Evolutionary conservation across 176 grass and related monocot species (phyloP).

Genomic region (Bonia amplexicaulis): DNA sequence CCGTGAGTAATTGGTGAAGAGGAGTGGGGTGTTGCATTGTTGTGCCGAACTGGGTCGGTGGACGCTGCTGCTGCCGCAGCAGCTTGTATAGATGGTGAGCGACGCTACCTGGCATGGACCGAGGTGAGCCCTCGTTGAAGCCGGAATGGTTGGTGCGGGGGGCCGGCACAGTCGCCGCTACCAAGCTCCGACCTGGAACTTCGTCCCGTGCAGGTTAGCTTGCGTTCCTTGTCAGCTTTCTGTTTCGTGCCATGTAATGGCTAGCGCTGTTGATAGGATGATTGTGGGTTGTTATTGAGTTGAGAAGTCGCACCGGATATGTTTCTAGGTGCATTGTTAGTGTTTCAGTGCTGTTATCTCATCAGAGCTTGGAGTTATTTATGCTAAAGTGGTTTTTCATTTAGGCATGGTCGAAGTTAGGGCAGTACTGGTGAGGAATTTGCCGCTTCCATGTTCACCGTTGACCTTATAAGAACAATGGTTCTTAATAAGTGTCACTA

Average conservation of each 20-base stretch:
- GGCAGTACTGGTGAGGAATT: background rate
- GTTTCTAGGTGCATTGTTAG: background rate
- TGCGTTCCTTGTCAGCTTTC: background rate
- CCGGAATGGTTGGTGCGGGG: slow-evolving; percentile 62
- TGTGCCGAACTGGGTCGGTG: slow-evolving; percentile 23
- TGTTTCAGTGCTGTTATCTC: background rate
- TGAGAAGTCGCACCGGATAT: background rate
- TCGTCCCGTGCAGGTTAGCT: slow-evolving; percentile 41
- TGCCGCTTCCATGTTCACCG: background rate
- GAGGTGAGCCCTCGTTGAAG: slow-evolving; percentile 57
- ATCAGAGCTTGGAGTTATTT: background rate
- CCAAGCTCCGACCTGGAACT: slow-evolving; percentile 8
- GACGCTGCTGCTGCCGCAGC: background rate
- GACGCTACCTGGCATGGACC: slow-evolving; percentile 43
- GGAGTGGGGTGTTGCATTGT: slow-evolving; percentile 6
- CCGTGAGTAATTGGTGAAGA: background rate
- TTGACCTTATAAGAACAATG: background rate
- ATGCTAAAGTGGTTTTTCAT: background rate
- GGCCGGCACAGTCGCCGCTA: background rate
- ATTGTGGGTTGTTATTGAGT: background rate
- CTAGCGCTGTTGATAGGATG: background rate
- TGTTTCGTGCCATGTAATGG: background rate
- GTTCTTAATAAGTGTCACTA: background rate
- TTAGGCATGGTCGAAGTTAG: background rate
- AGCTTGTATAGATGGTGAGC: slow-evolving; percentile 28